A percentile compares a stretch with the other conserved stretches of the same genome.
Conservation (phyloP, 2,329 filamentous ascomycete genomes). For the Aspergillus udagawae region DNA sequence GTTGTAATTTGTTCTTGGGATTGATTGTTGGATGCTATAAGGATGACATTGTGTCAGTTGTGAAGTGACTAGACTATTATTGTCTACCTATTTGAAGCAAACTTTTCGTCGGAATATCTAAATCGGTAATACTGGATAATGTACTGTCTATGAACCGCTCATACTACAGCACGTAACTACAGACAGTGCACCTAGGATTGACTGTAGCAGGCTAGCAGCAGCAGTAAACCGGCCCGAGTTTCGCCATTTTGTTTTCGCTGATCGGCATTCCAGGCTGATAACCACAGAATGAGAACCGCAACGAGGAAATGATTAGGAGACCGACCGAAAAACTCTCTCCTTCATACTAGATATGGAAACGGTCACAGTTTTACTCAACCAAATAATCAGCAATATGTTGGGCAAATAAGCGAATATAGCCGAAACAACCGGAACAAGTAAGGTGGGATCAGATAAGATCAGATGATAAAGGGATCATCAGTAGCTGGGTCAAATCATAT, state of each 20-base stretch:
- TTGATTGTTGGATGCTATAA: neutral
- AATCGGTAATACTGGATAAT: neutral
- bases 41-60: neutral
- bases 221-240: conserved; percentile 4
- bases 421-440: conserved; percentile 9
- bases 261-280: conserved; percentile 7
- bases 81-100: too few relatives aligned
- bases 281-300: neutral
- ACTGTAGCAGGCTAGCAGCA: too few relatives aligned
- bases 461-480: conserved; percentile 11
- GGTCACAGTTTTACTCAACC: neutral
- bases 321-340: conserved; percentile 3
- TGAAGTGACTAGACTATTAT: too few relatives aligned
- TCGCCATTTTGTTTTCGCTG: conserved; percentile 12
- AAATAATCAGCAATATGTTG: neutral
- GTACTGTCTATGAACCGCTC: neutral
- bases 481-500: conserved; percentile 5
- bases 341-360: neutral
- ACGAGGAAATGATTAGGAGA: neutral
- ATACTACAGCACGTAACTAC: too few relatives aligned
- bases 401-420: neutral
- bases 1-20: neutral
- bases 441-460: conserved; percentile 26
- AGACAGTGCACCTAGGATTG: too few relatives aligned
- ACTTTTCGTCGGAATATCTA: neutral